Percentiles rank a stretch among this genome's conserved stretches.
phyloP scores from a whole-genome alignment of 768 basidiomycete species.

The Collybia sp. region DNA sequence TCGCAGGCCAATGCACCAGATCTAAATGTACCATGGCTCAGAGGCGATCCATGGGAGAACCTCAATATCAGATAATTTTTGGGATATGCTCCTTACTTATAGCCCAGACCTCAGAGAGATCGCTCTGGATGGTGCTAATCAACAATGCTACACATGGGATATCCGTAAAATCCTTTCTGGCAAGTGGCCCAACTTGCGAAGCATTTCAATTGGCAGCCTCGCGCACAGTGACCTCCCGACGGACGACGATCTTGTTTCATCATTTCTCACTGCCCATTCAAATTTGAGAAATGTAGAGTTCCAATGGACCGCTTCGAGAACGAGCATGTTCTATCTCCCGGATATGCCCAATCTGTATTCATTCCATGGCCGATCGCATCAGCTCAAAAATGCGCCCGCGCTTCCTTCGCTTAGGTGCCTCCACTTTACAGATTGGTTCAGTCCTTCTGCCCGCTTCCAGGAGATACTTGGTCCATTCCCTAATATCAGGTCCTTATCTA shows the following conservation, averaged over 20 bases:
- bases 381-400: conserved; percentile 8
- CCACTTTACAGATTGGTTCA: conserved; percentile 12
- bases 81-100: conserved; percentile 13
- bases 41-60: too few species aligned
- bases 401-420: conserved; percentile 7
- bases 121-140: conserved; percentile 12
- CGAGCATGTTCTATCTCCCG: conserved; percentile 7
- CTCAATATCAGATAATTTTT: conserved; percentile 1
- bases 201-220: conserved; percentile 10
- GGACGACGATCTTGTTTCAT: conserved; percentile 3
- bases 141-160: conserved; percentile 9
- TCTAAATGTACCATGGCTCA: conserved; percentile 8
- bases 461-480: conserved; percentile 7
- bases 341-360: conserved; percentile 6
- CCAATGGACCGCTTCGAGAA: conserved; percentile 5
- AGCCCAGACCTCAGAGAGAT: conserved; percentile 9
- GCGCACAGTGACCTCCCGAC: conserved; percentile 1
- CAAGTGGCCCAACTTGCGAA: conserved; percentile 9
- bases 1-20: conserved; percentile 3
- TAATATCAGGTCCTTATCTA: conserved; percentile 6
- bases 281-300: conserved; percentile 6
- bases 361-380: conserved; percentile 11
- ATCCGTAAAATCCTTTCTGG: conserved; percentile 8
- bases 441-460: conserved; percentile 13
- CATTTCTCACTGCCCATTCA: conserved; percentile 12